Evolutionary conservation across 1,284 basidiomycete genomes (phyloP).

Genomic region (Singerocomus inundabilis): DNA sequence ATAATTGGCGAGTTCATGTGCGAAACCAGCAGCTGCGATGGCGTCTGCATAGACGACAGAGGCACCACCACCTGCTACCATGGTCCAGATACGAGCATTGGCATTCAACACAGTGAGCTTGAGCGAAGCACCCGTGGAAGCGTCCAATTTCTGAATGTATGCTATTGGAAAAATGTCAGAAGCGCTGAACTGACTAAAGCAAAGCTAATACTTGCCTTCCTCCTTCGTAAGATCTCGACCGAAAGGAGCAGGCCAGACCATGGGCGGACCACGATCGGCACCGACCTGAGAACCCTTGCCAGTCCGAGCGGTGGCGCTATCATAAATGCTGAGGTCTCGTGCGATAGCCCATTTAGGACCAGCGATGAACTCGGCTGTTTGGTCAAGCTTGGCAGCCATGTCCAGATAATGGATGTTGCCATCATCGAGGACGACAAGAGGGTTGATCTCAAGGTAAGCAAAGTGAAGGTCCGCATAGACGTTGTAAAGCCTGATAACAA

Average conservation of each 20-base stretch:
- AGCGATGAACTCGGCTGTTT: slow-evolving; percentile 97
- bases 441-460: slow-evolving; percentile 99
- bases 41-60: slow-evolving; percentile 92
- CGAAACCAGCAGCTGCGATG: slow-evolving; percentile 95
- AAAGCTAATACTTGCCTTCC: slow-evolving; percentile 45
- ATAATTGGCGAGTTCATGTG: slow-evolving; percentile 98
- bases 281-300: slow-evolving; percentile 49
- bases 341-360: slow-evolving; percentile 99
- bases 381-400: slow-evolving; percentile 99
- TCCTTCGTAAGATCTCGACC: slow-evolving; percentile 98
- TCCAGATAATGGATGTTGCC: slow-evolving; percentile 93
- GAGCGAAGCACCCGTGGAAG: slow-evolving; percentile 95
- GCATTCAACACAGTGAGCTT: slow-evolving; percentile 97
- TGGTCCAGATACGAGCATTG: slow-evolving; percentile 97
- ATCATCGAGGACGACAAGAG: slow-evolving; percentile 90
- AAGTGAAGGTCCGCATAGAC: slow-evolving; percentile 98
- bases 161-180: slow-evolving; percentile 40
- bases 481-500: slow-evolving; percentile 92
- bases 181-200: neutral
- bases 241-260: slow-evolving; percentile 98
- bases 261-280: slow-evolving; percentile 94
- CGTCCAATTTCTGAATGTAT: slow-evolving; percentile 98
- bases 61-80: slow-evolving; percentile 93
- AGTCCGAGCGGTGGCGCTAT: slow-evolving; percentile 48
- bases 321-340: slow-evolving; percentile 81